Evolutionary conservation across 805 yeast species (phyloP), one percentile per base, ranked within the genome.

Genomic region (Nakazawaea wickerhamii): DNA sequence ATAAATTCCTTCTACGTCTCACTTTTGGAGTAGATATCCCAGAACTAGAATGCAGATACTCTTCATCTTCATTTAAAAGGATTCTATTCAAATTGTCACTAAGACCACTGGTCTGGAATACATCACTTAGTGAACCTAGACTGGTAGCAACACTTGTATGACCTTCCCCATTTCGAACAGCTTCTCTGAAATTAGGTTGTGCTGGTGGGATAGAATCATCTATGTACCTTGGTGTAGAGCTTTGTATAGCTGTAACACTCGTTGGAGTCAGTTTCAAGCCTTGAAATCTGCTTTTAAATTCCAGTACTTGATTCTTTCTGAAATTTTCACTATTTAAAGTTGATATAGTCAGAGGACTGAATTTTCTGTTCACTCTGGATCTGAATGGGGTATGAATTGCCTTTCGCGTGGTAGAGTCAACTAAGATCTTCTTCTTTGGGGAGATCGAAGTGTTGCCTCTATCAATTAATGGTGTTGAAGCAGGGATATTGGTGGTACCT

Each of bases 321-420:
- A n/a, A 42, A 14, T 14, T 42, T 7, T 42, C 41, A 27, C 45
- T 42, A 13, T 42, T 36, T 9, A 42, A 23, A 14, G 27, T 25
- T 2, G 28, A 20, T 3, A 10, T 13, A 9, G n/a, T 31, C n/a
- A 19, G 20, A 4, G 20, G 19, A 14, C 32, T 36, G 3, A 26
- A 14, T 13, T 19, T 20, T 22, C 27, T 21, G 9, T 31, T 19
- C 5, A 28, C 26, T 13, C 26, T 31, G 4, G 20, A 21, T 15
- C 10, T 22, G 9, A 11, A 22, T 20, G 45, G 45, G 6, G 41
- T 43, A 8, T 31, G 27, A 10, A 30, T 10, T 27, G 18, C 11
- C 25, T 30, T 31, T 10, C 37, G 35, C 8, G 42, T 17, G 11
- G 23, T 33, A 11, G 36, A 18, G 20, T 33, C 36, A 8, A 17